These are phyloP conservation scores for Candida silvicultrix DNA, from an alignment of 805 yeast genomes.

Conservation along the genomic window DNA sequence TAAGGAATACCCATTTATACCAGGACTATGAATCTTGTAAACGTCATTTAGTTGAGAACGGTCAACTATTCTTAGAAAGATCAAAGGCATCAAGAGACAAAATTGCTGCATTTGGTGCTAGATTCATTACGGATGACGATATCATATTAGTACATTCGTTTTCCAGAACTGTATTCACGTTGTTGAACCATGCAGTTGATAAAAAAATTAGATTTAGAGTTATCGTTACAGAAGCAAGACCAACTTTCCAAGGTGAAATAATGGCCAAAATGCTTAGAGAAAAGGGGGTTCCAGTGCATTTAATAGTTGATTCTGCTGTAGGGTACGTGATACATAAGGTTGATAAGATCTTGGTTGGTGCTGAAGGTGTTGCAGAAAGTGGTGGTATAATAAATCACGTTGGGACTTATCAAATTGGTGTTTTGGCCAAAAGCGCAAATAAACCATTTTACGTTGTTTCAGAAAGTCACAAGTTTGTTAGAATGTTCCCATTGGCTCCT, in stretches of 20 bases:
- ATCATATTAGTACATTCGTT: slow-evolving; percentile 83
- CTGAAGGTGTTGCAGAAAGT: slow-evolving; percentile 98
- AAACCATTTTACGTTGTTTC: slow-evolving; percentile 93
- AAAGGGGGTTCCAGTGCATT: slow-evolving; percentile 77
- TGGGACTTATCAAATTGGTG: slow-evolving; percentile 93
- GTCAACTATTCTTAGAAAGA: slow-evolving; percentile 83
- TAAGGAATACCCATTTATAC: slow-evolving; percentile 78
- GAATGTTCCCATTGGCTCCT: slow-evolving; percentile 91
- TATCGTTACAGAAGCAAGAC: slow-evolving; percentile 89
- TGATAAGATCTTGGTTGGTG: slow-evolving; percentile 93
- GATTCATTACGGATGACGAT: slow-evolving; percentile 91
- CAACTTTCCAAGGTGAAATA: slow-evolving; percentile 65
- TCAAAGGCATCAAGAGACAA: slow-evolving; percentile 85
- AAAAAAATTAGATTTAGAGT: slow-evolving; percentile 80
- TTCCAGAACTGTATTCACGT: slow-evolving; percentile 81
- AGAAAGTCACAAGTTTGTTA: slow-evolving; percentile 92
- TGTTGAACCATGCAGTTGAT: slow-evolving; percentile 71
- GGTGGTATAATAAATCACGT: slow-evolving; percentile 96
- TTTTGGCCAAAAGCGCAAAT: slow-evolving; percentile 81
- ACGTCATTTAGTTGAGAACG: slow-evolving; percentile 85
- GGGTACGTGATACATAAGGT: slow-evolving; percentile 88
- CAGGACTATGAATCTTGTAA: slow-evolving; percentile 95
- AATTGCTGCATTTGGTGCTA: slow-evolving; percentile 82
- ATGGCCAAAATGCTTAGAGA: slow-evolving; percentile 65
- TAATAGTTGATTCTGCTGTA: slow-evolving; percentile 89